Evolutionary conservation across 805 yeast species (phyloP).

Genomic region (Wickerhamiella qilinensis): DNA sequence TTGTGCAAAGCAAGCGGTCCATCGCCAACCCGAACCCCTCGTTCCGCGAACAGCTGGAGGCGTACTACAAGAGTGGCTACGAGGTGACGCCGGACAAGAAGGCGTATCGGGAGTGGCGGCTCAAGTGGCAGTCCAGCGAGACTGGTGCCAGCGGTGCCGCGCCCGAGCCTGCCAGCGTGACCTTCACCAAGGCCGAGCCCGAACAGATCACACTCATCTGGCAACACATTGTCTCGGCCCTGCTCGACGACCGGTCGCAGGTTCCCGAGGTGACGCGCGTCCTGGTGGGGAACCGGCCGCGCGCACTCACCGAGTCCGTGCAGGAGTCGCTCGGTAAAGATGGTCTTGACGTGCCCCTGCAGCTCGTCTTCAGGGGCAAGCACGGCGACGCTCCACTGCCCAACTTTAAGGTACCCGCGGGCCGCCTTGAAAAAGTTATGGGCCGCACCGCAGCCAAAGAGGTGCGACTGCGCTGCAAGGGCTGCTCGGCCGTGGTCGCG

Average conservation of each 20-base stretch:
- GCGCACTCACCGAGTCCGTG: conserved; percentile 5
- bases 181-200: conserved; percentile 25
- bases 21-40: conserved; percentile 56
- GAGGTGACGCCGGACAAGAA: conserved; percentile 17
- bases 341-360: neutral
- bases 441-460: conserved; percentile 7
- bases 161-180: conserved; percentile 14
- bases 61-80: conserved; percentile 35
- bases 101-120: conserved; percentile 27
- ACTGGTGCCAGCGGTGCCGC: conserved; percentile 11
- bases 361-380: neutral
- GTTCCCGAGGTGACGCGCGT: conserved; percentile 2
- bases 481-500: conserved; percentile 63
- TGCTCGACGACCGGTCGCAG: neutral
- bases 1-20: conserved; percentile 49
- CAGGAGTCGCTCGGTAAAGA: neutral
- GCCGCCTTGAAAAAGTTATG: conserved; percentile 4
- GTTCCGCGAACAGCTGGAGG: conserved; percentile 53
- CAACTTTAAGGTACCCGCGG: neutral
- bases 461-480: conserved; percentile 47
- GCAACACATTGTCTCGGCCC: conserved; percentile 10
- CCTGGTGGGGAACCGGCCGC: conserved; percentile 4
- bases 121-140: conserved; percentile 18
- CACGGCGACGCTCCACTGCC: neutral
- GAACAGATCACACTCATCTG: conserved; percentile 11